Base-by-base conservation (phyloP, 2,329 filamentous ascomycete genomes). In the Pleomassaria siparia region DNA sequence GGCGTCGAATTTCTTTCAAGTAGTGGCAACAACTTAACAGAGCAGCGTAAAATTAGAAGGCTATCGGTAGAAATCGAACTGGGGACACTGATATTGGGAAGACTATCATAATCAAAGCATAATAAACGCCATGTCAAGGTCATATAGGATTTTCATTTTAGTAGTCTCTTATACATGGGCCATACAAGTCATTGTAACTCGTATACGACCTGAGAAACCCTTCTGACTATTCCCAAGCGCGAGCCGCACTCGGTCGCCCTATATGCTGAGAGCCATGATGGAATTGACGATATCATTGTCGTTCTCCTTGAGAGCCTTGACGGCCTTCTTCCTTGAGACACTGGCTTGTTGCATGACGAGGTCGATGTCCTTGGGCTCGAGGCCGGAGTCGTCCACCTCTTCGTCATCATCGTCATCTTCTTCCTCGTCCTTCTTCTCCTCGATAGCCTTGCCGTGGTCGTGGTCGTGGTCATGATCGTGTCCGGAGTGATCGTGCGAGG, bases 221-320 rank as follows among this genome's bases (percentile, higher is more conserved):
- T 25, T 47, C 28, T 37, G 42, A 48, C 32, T 50, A 49, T 47
- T 36, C 49, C 40, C 10, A 35, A 32, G 18, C 43, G 25, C 30
- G 41, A 41, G 39, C 43, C 13, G 21, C 20, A 33, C 10, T 35
- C 11, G 22, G 44, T 36, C 30, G 47, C 48, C 54, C 60, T 70
- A 80, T 78, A 79, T 79, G 69, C 76, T 80, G 56, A 99, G 80
- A 63, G 92, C 91, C 94, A 99, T 99, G 80, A 99, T 99, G 66
- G 94, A 96, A 83, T 99, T 99, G 81, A 99, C 94, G 79, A 99
- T 99, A 74, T 99, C 94, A 71, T 97, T 96, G 79, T 97, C 92
- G 73, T 99, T 99, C 81, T 97, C 94, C 81, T 91, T 91, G 72
- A 99, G 83, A 47, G 95, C 94, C 80, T 97, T 99, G 80, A 99